Evolutionary conservation across 75 land plant species (phyloP), one percentile per base, ranked within the genome.

Genomic region (Chamaecyparis obtusa): DNA sequence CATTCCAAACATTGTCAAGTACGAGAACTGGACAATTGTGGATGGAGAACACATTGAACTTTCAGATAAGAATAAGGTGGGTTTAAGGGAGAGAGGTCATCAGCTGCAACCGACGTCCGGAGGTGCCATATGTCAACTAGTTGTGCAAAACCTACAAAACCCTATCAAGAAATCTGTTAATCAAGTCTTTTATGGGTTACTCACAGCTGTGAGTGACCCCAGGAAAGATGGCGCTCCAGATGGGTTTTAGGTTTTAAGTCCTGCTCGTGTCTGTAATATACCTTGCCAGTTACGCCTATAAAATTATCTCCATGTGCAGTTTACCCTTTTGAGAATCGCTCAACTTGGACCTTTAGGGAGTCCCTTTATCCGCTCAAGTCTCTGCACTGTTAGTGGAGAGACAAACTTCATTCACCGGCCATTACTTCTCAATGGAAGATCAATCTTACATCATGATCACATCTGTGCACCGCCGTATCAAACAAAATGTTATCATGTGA

Each of bases 161-260:
- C 88, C 91, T 10, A 86, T 75, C 39, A 76, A 24, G 41, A 75
- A 64, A 37, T 44, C n/a, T n/a, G 71, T 77, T 33, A 57, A 64
- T 46, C 35, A 72, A 7, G 84, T 88, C 24, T 89, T 87, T 83
- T 92, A 84, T 87, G 99, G 99, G 49, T 88, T 89, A 44, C 91
- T 98, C 14, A 96, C 90, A 14, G 98, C 98, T 46, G 97, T 98
- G 0, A 95, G 97, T 87, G 99, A 98, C 88, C 93, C 91, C 72
- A 87, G 98, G 84, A 98, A 98, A 88, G 92, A 91, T 71, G 96
- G 98, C 15, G 84, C 33, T 33, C 98, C 98, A 39, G 95, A 98
- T 32, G 92, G 94, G 3, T 86, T 88, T 78, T 91, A 48, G 76
- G 13, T 74, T 33, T 13, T 74, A 13, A 14, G 27, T 67, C 30